Percentiles rank a stretch among this genome's conserved stretches.
These are phyloP conservation scores for Podila clonocystis DNA, from an alignment of 192 early-diverging fungal genomes.

Conservation along the genomic window DNA sequence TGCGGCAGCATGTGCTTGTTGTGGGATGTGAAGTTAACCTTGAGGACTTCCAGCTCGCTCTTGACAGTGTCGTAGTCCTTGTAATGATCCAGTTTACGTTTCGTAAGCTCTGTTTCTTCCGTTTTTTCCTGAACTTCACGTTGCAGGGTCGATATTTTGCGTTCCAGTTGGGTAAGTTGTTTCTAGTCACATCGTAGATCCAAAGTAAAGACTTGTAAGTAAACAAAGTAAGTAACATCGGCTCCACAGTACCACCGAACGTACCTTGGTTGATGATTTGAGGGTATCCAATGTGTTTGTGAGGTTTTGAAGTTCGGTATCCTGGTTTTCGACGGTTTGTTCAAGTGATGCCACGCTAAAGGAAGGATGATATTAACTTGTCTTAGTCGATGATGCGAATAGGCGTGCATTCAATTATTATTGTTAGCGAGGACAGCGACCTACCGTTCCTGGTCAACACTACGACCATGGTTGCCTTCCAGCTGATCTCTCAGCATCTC, in stretches of 20 bases:
- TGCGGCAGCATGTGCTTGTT: background rate
- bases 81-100: slow-evolving; percentile 65
- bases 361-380: background rate
- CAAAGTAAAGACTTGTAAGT: background rate
- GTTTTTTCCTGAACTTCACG: slow-evolving; percentile 55
- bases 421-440: background rate
- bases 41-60: slow-evolving; percentile 85
- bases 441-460: slow-evolving; percentile 40
- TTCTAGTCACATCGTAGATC: slow-evolving; percentile 5
- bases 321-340: slow-evolving; percentile 51
- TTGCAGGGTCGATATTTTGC: slow-evolving; percentile 26
- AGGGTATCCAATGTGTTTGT: slow-evolving; percentile 26
- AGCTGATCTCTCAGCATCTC: slow-evolving; percentile 49
- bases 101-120: slow-evolving; percentile 67
- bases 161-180: slow-evolving; percentile 47
- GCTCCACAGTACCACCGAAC: background rate
- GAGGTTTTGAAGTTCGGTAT: slow-evolving; percentile 29
- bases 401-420: too few species aligned
- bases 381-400: too few species aligned
- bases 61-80: slow-evolving; percentile 90
- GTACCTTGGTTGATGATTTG: slow-evolving; percentile 32
- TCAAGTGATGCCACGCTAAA: slow-evolving; percentile 46
- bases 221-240: too few species aligned
- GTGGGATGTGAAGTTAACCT: slow-evolving; percentile 52
- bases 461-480: slow-evolving; percentile 39